Base-by-base conservation (phyloP, 176 grass and related monocot species). In the Chrysopogon serrulatus region DNA sequence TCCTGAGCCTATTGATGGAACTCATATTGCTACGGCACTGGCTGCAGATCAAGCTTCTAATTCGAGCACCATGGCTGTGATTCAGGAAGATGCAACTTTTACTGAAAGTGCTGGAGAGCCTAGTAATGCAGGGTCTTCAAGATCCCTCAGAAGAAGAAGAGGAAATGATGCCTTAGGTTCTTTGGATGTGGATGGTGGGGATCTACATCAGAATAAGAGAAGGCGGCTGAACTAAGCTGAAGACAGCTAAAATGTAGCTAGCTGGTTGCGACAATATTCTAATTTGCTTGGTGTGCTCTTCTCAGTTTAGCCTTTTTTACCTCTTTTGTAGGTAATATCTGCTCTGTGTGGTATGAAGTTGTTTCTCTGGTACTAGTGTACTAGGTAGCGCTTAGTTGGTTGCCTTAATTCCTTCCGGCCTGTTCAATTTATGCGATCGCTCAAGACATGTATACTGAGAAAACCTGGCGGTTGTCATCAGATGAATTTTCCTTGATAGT, bases 1-100 rank as follows among this genome's bases (percentile, higher is more conserved):
- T 72, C 79, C 73, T 3, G 93, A 90, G 76, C 71, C 35, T 1
- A 14, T 68, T 53, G 86, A 80, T 84, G 87, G 80, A 75, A 54
- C 32, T 64, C 81, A 88, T 71, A 86, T 84, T 61, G 83, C 79
- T 27, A 60, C 68, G 13, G 73, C 85, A 18, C 73, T 94, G 18
- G 69, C 87, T 77, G 91, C 91, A 37, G 96, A 98, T 71, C 96
- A 95, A 82, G 93, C 83, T 56, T 98, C 96, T 80, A 92, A 90
- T 80, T 98, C 96, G 32, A 98, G 96, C 79, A 98, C 93, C 75
- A 96, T 96, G 96, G 96, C 96, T 77, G 87, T 94, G n/a, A 98
- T 98, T 90, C 93, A 96, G 65, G 96, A 90, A 67, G 96, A 96
- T 54, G 87, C 80, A 72, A 83, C 89, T 71, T 88, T 79, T 49